phyloP scores from a whole-genome alignment of 768 basidiomycete species.

The Collybia sp. region DNA sequence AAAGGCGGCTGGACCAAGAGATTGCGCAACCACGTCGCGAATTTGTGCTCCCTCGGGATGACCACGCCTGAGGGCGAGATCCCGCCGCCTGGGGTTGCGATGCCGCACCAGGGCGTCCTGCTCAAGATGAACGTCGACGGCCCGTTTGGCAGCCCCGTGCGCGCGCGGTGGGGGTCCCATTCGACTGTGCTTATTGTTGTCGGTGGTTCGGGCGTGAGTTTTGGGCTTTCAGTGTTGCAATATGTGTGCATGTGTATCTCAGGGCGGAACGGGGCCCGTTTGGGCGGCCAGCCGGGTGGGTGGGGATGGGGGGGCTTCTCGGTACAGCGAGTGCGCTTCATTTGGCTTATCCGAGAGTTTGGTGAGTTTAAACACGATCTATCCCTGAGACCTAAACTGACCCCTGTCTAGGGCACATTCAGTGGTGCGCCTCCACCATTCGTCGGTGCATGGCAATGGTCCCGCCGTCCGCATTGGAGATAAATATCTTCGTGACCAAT shows the following conservation, averaged over 20 bases:
- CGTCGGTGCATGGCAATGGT: constrained; percentile 55
- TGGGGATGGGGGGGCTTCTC: constrained; percentile 34
- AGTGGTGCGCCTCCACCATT: constrained; percentile 69
- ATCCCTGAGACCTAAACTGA: constrained; percentile 33
- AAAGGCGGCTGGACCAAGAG: constrained; percentile 65
- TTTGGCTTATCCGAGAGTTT: constrained; percentile 77
- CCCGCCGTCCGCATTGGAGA: constrained; percentile 41
- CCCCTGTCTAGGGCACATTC: too few species aligned
- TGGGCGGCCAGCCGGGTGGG: constrained; percentile 21
- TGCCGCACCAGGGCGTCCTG: constrained; percentile 44
- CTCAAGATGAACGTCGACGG: constrained; percentile 59
- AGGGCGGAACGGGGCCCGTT: constrained; percentile 14
- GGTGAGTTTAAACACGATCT: constrained; percentile 35
- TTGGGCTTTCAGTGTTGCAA: constrained; percentile 62
- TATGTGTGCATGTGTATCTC: constrained; percentile 56
- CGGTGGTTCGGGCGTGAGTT: constrained; percentile 79
- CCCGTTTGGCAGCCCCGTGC: constrained; percentile 61
- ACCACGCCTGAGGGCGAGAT: constrained; percentile 22
- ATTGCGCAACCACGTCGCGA: constrained; percentile 53
- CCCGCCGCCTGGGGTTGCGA: constrained; percentile 17
- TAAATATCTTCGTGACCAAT: constrained; percentile 76
- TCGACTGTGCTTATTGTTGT: constrained; percentile 59
- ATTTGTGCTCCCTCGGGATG: constrained; percentile 24
- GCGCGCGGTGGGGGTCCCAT: constrained; percentile 55
- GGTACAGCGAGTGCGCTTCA: constrained; percentile 58